Base-by-base conservation (phyloP, 495 filamentous ascomycete species). In the Clavariopsis aquatica region DNA sequence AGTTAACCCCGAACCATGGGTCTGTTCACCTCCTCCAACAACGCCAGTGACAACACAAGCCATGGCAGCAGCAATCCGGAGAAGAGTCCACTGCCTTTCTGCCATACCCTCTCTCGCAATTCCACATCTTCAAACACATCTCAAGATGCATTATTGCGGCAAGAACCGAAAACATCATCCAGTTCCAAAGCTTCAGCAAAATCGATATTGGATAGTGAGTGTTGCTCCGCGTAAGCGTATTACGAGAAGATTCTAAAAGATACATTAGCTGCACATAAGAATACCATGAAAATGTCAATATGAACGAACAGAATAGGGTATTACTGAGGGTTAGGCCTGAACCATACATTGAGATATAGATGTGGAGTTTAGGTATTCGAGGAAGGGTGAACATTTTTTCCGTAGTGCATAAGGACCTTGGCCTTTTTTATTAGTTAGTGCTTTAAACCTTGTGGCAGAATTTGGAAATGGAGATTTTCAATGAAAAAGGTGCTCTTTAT, bases 121-220 rank as follows among this genome's bases (percentile, higher is more conserved):
- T 61, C 56, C 12, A 66, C 57, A 45, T 51, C 49, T 28, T 66
- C 64, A 29, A 54, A 57, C n/a, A 20, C 29, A 12, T 66, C 64
- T 13, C 38, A 27, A 2, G 64, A 66, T 20, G 51, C 34, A 3
- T 24, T 66, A 17, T 22, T 66, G 24, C n/a, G 20, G 52, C 26
- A 61, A 66, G 49, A 36, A 49, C 22, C 26, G 24, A 55, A 56
- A 15, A 15, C 38, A 1, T n/a, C 43, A 36, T 36, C 31, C 13
- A 36, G 13, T 6, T 13, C 31, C 31, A 13, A 36, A n/a, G n/a
- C n/a, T 28, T 66, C 64, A 15, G 61, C 36, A 15, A 57, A 66
- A 51, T 36, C 57, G 1, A 56, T 66, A n/a, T 34, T 61, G 12
- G 43, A 66, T 26, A 49, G 64, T 66, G 49, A 57, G 57, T 56